A percentile compares a stretch with the other conserved stretches of the same genome.
Conservation (phyloP, 2,329 filamentous ascomycete genomes). For the Cordyceps fumosorosea region DNA sequence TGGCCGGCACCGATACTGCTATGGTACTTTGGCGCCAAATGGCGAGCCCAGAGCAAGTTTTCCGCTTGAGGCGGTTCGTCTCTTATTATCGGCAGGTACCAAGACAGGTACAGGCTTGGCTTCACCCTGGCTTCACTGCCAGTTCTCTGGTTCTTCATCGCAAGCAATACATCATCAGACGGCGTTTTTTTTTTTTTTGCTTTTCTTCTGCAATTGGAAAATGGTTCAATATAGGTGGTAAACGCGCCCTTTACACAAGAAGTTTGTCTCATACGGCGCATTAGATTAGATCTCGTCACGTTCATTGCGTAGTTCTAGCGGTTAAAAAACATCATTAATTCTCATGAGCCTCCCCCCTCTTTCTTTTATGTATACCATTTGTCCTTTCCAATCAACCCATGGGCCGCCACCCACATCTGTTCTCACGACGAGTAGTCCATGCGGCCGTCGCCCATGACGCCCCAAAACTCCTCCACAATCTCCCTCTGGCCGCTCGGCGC, state of each 20-base stretch:
- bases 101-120: neutral
- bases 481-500: slow-evolving; percentile 54
- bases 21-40: slow-evolving; percentile 36
- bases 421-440: slow-evolving; percentile 38
- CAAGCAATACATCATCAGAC: neutral
- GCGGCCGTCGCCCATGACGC: slow-evolving; percentile 46
- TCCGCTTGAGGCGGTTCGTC: neutral
- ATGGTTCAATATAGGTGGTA: neutral
- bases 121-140: neutral
- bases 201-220: neutral
- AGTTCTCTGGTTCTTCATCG: neutral
- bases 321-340: neutral
- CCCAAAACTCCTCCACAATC: slow-evolving; percentile 60
- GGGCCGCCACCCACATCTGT: neutral
- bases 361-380: neutral
- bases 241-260: neutral
- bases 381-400: neutral
- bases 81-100: neutral
- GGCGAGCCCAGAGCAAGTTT: slow-evolving; percentile 28
- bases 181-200: slow-evolving; percentile 1
- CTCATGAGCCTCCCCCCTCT: neutral
- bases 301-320: neutral
- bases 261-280: neutral
- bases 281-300: neutral
- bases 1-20: slow-evolving; percentile 38